Evolutionary conservation across 805 yeast species (phyloP).

Genomic region (Candida ovalis): DNA sequence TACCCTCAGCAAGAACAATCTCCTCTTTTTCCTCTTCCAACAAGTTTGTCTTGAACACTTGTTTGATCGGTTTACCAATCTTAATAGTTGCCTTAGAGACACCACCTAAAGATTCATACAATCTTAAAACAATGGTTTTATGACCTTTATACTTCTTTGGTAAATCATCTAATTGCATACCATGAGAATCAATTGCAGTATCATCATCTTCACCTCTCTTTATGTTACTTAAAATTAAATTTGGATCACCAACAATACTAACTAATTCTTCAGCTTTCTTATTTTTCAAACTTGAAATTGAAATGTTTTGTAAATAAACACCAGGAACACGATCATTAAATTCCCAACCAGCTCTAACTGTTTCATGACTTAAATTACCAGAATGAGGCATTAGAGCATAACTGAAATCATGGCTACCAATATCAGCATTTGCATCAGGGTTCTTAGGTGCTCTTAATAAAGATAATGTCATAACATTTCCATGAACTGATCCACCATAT

Average conservation of each 20-base stretch:
- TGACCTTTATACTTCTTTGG: slow-evolving; percentile 43
- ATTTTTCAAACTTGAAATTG: background rate
- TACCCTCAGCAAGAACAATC: slow-evolving; percentile 30
- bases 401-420: slow-evolving; percentile 80
- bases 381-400: slow-evolving; percentile 83
- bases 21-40: slow-evolving; percentile 51
- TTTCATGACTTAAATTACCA: slow-evolving; percentile 59
- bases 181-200: slow-evolving; percentile 38
- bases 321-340: slow-evolving; percentile 56
- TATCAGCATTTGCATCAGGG: slow-evolving; percentile 93
- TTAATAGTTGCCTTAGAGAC: slow-evolving; percentile 48
- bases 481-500: slow-evolving; percentile 91
- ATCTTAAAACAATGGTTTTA: slow-evolving; percentile 61
- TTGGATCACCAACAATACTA: slow-evolving; percentile 44
- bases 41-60: slow-evolving; percentile 53
- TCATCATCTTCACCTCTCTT: slow-evolving; percentile 87
- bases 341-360: slow-evolving; percentile 73
- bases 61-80: slow-evolving; percentile 41
- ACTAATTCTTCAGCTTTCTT: slow-evolving; percentile 16
- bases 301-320: slow-evolving; percentile 10
- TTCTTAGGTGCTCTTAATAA: slow-evolving; percentile 87
- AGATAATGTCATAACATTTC: slow-evolving; percentile 85
- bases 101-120: slow-evolving; percentile 90
- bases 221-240: slow-evolving; percentile 67
- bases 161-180: slow-evolving; percentile 31